Conservation (phyloP, 495 filamentous ascomycete genomes). For the Penicillium arizonense region DNA sequence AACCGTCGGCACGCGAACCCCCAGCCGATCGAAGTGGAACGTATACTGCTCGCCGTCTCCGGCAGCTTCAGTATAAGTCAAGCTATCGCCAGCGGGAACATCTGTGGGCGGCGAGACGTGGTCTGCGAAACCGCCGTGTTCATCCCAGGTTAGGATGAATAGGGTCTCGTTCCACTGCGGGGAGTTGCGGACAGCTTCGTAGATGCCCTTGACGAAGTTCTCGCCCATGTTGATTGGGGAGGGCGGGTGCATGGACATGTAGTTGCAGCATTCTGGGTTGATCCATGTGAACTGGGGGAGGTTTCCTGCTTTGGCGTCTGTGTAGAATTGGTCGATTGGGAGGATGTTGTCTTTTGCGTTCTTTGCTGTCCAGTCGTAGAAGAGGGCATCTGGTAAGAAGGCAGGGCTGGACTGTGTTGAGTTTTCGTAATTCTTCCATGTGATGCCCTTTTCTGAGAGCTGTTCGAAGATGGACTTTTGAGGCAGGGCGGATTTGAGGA, state of each 20-base stretch:
- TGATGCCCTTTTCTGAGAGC: constrained; percentile 38
- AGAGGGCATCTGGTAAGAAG: constrained; percentile 36
- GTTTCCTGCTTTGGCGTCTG: constrained; percentile 36
- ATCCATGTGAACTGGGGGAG: constrained; percentile 50
- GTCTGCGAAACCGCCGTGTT: constrained; percentile 51
- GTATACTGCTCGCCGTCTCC: constrained; percentile 40
- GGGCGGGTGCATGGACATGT: constrained; percentile 49
- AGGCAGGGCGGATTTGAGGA: constrained; percentile 40
- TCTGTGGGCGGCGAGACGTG: constrained; percentile 45
- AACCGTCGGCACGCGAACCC: constrained; percentile 48
- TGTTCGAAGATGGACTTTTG: constrained; percentile 51
- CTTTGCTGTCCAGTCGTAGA: constrained; percentile 41
- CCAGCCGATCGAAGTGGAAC: constrained; percentile 51
- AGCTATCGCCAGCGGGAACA: constrained; percentile 41
- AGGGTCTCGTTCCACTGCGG: constrained; percentile 51
- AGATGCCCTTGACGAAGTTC: constrained; percentile 49
- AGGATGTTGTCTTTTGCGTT: constrained; percentile 31
- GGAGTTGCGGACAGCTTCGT: constrained; percentile 45
- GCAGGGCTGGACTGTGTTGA: constrained; percentile 21
- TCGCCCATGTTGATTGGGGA: constrained; percentile 49
- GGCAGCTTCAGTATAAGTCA: constrained; percentile 43
- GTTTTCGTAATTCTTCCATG: constrained; percentile 53
- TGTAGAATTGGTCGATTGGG: constrained; percentile 35
- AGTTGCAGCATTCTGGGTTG: constrained; percentile 53
- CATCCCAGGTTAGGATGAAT: constrained; percentile 51